phyloP scores from a whole-genome alignment of 345 rosid genomes.

The Rhizophora apiculata region DNA sequence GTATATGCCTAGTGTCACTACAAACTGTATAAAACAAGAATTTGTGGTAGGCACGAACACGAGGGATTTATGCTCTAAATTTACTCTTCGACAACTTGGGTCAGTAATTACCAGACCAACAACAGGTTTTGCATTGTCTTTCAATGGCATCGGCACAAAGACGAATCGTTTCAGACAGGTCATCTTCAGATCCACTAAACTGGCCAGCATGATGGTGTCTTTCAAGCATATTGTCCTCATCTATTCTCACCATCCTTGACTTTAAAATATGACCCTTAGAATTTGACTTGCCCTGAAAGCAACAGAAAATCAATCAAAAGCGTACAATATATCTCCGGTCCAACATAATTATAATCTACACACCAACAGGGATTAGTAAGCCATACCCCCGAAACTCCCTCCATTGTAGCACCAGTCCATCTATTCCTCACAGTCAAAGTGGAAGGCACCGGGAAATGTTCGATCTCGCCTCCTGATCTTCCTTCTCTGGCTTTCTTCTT shows the following conservation, averaged over 20 bases:
- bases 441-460: slow-evolving; percentile 82
- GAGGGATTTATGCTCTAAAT: background rate
- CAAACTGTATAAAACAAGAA: background rate
- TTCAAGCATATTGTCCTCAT: slow-evolving; percentile 43
- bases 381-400: slow-evolving; percentile 70
- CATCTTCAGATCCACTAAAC: slow-evolving; percentile 68
- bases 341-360: background rate
- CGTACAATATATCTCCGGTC: background rate
- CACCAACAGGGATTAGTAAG: slow-evolving; percentile 3
- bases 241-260: slow-evolving; percentile 48
- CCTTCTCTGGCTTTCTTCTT: slow-evolving; percentile 88
- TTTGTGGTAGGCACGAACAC: background rate
- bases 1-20: slow-evolving; percentile 5
- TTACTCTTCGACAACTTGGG: background rate
- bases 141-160: slow-evolving; percentile 1
- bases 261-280: slow-evolving; percentile 42
- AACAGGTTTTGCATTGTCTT: background rate
- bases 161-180: slow-evolving; percentile 55
- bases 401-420: slow-evolving; percentile 51
- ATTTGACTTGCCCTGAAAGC: slow-evolving; percentile 47
- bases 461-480: slow-evolving; percentile 75
- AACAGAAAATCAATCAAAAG: slow-evolving; percentile 9
- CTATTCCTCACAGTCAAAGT: slow-evolving; percentile 68
- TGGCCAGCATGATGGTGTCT: slow-evolving; percentile 47
- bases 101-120: background rate